A percentile compares a stretch with the other conserved stretches of the same genome.
Conservation (phyloP, 345 rosid genomes). For the Lepidium didymum region DNA sequence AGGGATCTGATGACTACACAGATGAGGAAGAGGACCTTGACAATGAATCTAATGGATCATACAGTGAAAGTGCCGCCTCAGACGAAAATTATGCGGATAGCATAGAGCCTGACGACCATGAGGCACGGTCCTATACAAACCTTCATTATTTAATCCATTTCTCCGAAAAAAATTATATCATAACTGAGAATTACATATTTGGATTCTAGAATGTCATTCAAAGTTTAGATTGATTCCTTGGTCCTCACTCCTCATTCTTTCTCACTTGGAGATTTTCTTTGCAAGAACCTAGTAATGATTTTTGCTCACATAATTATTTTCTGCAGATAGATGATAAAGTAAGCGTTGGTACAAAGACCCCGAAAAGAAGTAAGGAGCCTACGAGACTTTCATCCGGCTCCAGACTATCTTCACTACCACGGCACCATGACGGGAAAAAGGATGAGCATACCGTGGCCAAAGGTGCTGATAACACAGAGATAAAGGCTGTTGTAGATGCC, state of each 20-base stretch:
- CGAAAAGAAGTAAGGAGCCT: constrained; percentile 27
- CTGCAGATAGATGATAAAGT: constrained; percentile 42
- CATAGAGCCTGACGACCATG: constrained; percentile 35
- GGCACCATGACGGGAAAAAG: constrained; percentile 19
- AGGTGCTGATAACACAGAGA: neutral
- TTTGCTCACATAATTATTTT: neutral
- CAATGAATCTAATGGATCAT: constrained; percentile 41
- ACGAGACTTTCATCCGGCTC: constrained; percentile 34
- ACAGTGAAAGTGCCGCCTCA: constrained; percentile 39
- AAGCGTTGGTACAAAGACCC: constrained; percentile 33
- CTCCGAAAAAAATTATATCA: neutral
- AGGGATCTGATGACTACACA: constrained; percentile 39
- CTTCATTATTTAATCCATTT: neutral
- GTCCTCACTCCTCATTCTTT: neutral
- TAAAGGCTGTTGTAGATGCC: constrained; percentile 33
- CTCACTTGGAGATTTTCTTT: neutral
- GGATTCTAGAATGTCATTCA: neutral
- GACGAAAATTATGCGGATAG: constrained; percentile 31
- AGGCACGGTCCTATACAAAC: constrained; percentile 36
- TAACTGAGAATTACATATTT: neutral
- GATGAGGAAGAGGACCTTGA: constrained; percentile 48
- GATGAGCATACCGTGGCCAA: constrained; percentile 20
- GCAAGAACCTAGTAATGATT: neutral
- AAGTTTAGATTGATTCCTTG: neutral
- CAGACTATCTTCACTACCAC: constrained; percentile 24